A percentile compares a stretch with the other conserved stretches of the same genome.
These are phyloP conservation scores for Linnemannia zychae DNA, from an alignment of 192 early-diverging fungal genomes.

Conservation along the genomic window DNA sequence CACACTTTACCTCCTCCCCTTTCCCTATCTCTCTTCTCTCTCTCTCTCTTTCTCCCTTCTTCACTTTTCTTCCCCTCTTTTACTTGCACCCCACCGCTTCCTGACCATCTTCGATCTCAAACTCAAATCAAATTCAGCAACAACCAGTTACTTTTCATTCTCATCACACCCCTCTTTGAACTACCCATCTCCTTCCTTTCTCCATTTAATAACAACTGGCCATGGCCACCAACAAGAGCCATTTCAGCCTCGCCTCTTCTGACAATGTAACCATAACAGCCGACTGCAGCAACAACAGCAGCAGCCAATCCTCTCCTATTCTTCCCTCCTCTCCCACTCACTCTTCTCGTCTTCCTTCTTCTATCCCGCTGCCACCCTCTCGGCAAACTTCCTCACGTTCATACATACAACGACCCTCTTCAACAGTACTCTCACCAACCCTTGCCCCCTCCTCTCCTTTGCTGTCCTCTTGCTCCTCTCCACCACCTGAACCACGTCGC, in stretches of 20 bases:
- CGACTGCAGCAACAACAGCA: background rate
- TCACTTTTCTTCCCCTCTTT: background rate
- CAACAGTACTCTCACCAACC: background rate
- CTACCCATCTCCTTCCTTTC: too few relatives aligned
- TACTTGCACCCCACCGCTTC: background rate
- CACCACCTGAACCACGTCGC: conserved; percentile 17
- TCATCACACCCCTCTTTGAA: too few relatives aligned
- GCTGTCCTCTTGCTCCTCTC: conserved; percentile 14
- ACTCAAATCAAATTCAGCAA: background rate
- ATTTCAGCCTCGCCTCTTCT: background rate
- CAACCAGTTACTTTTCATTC: too few relatives aligned
- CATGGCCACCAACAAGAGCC: conserved; percentile 2
- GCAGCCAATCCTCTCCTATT: background rate
- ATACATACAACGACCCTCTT: background rate
- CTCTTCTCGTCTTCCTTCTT: background rate
- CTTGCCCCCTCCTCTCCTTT: background rate
- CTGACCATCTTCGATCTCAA: background rate
- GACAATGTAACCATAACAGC: background rate
- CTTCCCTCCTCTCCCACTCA: background rate
- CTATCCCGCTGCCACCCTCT: background rate
- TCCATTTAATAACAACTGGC: background rate
- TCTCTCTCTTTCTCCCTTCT: background rate
- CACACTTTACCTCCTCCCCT: background rate
- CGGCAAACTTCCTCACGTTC: background rate
- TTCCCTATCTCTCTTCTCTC: background rate